These are phyloP conservation scores for Yamadazyma mexicana DNA, from an alignment of 1,139 yeast genomes.

Conservation along the genomic window DNA sequence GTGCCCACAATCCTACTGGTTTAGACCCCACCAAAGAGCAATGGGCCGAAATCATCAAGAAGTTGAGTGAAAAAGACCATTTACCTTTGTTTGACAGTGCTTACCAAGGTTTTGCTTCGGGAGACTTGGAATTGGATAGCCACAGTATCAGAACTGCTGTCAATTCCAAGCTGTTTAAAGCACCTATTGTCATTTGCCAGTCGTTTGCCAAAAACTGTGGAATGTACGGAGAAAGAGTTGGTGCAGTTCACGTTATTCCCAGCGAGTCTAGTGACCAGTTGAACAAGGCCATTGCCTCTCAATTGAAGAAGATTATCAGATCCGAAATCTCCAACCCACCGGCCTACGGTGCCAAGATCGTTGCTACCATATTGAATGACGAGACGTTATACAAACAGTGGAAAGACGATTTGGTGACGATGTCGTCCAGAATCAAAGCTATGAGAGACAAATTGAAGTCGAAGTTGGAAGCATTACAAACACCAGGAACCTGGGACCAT, in stretches of 20 bases:
- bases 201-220: constrained; percentile 98
- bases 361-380: constrained; percentile 69
- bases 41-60: constrained; percentile 42
- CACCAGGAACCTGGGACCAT: constrained; percentile 94
- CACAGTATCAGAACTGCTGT: constrained; percentile 85
- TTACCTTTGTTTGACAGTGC: constrained; percentile 49
- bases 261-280: constrained; percentile 39
- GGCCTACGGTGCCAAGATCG: constrained; percentile 93
- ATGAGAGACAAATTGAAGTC: constrained; percentile 74
- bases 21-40: constrained; percentile 48
- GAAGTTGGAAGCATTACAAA: constrained; percentile 60
- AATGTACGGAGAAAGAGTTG: constrained; percentile 97
- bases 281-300: constrained; percentile 63
- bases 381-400: constrained; percentile 72
- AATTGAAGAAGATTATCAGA: constrained; percentile 74
- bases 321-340: constrained; percentile 94
- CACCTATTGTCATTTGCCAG: constrained; percentile 77
- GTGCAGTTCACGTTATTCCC: constrained; percentile 78
- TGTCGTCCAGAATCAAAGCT: constrained; percentile 79
- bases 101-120: constrained; percentile 53
- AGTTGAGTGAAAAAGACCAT: constrained; percentile 39
- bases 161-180: constrained; percentile 36
- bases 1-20: constrained; percentile 55
- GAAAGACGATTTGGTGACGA: constrained; percentile 80
- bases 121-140: constrained; percentile 80